phyloP scores from a whole-genome alignment of 768 basidiomycete species.

The Nevesoporus exiguus region DNA sequence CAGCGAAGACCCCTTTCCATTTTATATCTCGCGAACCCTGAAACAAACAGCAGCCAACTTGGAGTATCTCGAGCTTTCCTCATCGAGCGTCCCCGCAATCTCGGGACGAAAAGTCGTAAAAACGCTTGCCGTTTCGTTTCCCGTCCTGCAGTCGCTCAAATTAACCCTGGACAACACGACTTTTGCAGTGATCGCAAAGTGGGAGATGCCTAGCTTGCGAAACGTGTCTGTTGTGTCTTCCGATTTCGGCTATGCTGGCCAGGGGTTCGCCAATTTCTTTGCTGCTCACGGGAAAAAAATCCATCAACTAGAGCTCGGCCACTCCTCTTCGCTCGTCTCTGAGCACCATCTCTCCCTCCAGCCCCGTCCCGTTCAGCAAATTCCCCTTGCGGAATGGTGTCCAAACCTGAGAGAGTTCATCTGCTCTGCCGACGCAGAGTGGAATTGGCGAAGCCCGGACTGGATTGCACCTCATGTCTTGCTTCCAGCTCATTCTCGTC shows the following conservation, averaged over 20 bases:
- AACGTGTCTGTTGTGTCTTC: constrained; percentile 67
- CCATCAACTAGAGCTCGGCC: constrained; percentile 66
- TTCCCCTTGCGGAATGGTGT: constrained; percentile 64
- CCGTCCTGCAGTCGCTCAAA: constrained; percentile 64
- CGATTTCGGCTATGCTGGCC: constrained; percentile 67
- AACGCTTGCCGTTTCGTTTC: constrained; percentile 40
- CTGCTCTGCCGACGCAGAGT: constrained; percentile 73
- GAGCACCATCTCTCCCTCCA: constrained; percentile 61
- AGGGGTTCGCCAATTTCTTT: constrained; percentile 65
- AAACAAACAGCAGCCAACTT: constrained; percentile 49
- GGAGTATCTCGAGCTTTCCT: constrained; percentile 67
- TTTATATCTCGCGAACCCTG: constrained; percentile 52
- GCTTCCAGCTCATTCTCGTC: constrained; percentile 56
- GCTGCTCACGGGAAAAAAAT: constrained; percentile 60
- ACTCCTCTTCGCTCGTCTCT: constrained; percentile 62
- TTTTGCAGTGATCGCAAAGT: constrained; percentile 60
- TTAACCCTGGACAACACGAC: constrained; percentile 69
- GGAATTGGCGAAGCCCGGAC: constrained; percentile 77
- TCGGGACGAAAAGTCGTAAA: constrained; percentile 27
- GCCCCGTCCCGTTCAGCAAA: constrained; percentile 32
- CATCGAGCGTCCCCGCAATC: constrained; percentile 47
- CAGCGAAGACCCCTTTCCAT: constrained; percentile 56
- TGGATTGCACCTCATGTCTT: constrained; percentile 79
- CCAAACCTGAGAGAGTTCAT: constrained; percentile 69
- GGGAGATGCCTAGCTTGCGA: constrained; percentile 61